Conservation (phyloP, 2,329 filamentous ascomycete species). For the Trichoderma koningii region DNA sequence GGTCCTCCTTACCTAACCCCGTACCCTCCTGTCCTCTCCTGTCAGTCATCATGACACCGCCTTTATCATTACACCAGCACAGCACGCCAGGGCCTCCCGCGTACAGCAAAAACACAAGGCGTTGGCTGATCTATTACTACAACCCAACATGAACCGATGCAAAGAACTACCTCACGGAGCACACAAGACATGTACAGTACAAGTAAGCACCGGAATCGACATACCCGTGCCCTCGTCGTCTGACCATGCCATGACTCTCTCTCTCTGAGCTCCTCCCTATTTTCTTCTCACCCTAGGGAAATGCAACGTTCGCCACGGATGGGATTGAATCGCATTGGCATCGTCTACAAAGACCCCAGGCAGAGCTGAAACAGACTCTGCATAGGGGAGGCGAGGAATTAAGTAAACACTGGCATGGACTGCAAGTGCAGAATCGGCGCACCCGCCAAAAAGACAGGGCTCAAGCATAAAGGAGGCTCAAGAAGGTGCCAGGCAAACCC, state of each 20-base stretch:
- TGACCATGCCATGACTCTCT: neutral
- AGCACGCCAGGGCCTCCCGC: neutral
- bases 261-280: neutral
- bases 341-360: neutral
- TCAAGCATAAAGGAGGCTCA: constrained; percentile 18
- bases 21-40: neutral
- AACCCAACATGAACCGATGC: neutral
- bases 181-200: too few species aligned
- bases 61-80: too few species aligned
- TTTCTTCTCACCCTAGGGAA: neutral
- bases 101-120: neutral
- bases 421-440: constrained; percentile 9
- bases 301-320: neutral
- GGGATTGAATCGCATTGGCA: neutral
- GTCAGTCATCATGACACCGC: constrained; percentile 3
- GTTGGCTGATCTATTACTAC: constrained; percentile 1
- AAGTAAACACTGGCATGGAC: neutral
- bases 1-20: too few species aligned
- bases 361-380: constrained; percentile 13
- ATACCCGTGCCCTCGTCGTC: neutral
- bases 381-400: constrained; percentile 15
- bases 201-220: too few species aligned
- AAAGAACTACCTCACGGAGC: too few species aligned
- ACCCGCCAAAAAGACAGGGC: neutral
- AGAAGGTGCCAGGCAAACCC: constrained; percentile 10